Base-by-base conservation (phyloP, 208 protist species). In the Crithidia brevicula region DNA sequence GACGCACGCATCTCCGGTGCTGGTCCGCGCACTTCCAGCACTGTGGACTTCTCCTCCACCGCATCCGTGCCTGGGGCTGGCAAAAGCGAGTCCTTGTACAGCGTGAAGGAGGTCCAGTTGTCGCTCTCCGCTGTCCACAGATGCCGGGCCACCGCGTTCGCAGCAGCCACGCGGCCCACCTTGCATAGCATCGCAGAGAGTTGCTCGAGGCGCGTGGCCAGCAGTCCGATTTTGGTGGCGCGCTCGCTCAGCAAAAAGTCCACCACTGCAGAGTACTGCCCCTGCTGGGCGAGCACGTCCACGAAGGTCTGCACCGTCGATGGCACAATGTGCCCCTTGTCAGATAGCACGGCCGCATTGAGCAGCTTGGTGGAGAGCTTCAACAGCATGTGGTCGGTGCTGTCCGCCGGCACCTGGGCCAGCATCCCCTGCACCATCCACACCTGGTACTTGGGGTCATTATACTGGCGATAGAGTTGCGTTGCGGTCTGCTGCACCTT, bases 341-440 rank as follows among this genome's bases (percentile, higher is more conserved):
- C 84, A 20, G 77, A 81, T 57, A 96, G 74, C 30, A 93, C 76
- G 2, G 77, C 66, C 23, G 77, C 64, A 23, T 89, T 76, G 23
- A 96, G 72, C 52, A 96, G 62, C 54, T 82, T 86, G 20, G 88
- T 84, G 31, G 86, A 74, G 16, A 96, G 57, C 71, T 85, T 91
- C 43, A 96, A 74, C 40, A 88, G 58, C 52, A 93, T 60, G 75
- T 92, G 75, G 59, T 92, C 85, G 23, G 52, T 81, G 62, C 71
- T 80, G 59, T 81, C 85, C 4, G 56, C 54, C n/a, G 88, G 88
- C 49, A 94, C 86, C 68, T 92, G 91, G 8, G 76, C 85, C 31
- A 94, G 76, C 61, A 79, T 88, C 22, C 84, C 83, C 79, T 94
- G 85, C 58, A 96, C 85, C 45, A 84, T 72, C 88, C 91, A 96